A percentile compares a stretch with the other conserved stretches of the same genome.
These are phyloP conservation scores for Yamadazyma atlantica DNA, from an alignment of 1,139 yeast species.

Conservation along the genomic window DNA sequence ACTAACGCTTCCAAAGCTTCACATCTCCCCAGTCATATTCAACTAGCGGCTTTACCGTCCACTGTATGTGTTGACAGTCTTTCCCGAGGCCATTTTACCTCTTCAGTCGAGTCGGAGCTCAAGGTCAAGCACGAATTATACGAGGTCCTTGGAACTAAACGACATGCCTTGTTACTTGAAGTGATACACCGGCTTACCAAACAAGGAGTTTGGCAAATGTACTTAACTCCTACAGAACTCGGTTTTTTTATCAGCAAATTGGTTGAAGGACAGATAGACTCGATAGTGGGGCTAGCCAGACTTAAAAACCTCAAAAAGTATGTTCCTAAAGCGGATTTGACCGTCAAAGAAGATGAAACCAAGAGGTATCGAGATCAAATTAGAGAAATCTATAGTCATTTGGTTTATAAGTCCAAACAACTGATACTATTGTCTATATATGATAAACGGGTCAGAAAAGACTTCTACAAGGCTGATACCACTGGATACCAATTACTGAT, in stretches of 20 bases:
- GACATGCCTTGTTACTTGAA: slow-evolving; percentile 21
- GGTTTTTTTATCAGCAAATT: slow-evolving; percentile 25
- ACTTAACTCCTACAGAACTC: slow-evolving; percentile 22
- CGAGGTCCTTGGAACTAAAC: slow-evolving; percentile 17
- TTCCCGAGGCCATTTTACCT: slow-evolving; percentile 13
- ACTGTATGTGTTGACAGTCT: slow-evolving; percentile 11
- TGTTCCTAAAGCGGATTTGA: slow-evolving; percentile 3
- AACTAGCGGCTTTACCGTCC: slow-evolving; percentile 7
- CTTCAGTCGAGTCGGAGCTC: slow-evolving; percentile 7
- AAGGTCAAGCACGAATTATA: slow-evolving; percentile 13
- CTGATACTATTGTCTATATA: slow-evolving; percentile 20
- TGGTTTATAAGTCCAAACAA: slow-evolving; percentile 21
- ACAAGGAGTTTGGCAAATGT: slow-evolving; percentile 5
- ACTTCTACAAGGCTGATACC: slow-evolving; percentile 16
- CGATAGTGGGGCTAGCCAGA: slow-evolving; percentile 7
- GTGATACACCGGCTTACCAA: slow-evolving; percentile 21
- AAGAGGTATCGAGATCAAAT: slow-evolving; percentile 19
- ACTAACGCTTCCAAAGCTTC: too few species aligned
- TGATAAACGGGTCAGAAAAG: slow-evolving; percentile 16
- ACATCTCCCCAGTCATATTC: not conserved
- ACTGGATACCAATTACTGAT: slow-evolving; percentile 18
- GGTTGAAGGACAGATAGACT: slow-evolving; percentile 22
- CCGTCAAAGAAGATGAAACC: slow-evolving; percentile 1
- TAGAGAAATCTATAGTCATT: slow-evolving; percentile 27
- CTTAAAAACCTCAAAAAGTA: slow-evolving; percentile 2